Evolutionary conservation across 2,329 filamentous ascomycete species (phyloP).

Genomic region (Biscogniauxia marginata): DNA sequence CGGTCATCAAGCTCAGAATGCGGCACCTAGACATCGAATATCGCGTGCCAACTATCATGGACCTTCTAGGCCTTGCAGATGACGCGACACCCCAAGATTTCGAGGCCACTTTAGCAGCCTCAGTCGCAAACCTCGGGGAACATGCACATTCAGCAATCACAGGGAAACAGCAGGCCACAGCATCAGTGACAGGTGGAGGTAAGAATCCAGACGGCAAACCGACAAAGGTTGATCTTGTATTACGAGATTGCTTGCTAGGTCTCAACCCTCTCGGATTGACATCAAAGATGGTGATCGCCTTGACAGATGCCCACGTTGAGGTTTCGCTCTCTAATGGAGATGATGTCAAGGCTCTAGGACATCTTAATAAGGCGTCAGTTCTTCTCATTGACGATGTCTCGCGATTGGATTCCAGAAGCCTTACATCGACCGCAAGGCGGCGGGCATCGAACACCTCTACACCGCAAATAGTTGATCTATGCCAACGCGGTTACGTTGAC

Average conservation of each 20-base stretch:
- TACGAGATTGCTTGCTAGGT: conserved; percentile 79
- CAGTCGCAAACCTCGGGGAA: conserved; percentile 74
- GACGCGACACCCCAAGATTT: conserved; percentile 70
- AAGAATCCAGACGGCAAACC: conserved; percentile 47
- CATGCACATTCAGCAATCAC: conserved; percentile 53
- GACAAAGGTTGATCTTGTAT: conserved; percentile 68
- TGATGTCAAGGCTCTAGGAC: conserved; percentile 61
- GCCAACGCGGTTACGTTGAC: conserved; percentile 74
- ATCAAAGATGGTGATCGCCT: conserved; percentile 75
- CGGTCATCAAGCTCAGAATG: conserved; percentile 82
- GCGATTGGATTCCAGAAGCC: conserved; percentile 37
- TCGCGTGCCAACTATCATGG: conserved; percentile 78
- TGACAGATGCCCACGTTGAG: conserved; percentile 75
- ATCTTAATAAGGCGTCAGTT: conserved; percentile 77
- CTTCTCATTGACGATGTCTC: conserved; percentile 77
- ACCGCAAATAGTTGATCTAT: conserved; percentile 55
- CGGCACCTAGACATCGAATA: conserved; percentile 88
- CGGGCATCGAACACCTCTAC: conserved; percentile 40
- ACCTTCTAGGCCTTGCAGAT: conserved; percentile 68
- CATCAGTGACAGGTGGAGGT: conserved; percentile 16
- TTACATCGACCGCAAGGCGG: conserved; percentile 38
- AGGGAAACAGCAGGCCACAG: conserved; percentile 24
- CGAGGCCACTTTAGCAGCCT: conserved; percentile 72
- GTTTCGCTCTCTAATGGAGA: conserved; percentile 65
- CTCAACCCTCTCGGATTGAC: conserved; percentile 74